A percentile compares a stretch with the other conserved stretches of the same genome.
These are phyloP conservation scores for Clavispora vitiphila DNA, from an alignment of 805 yeast species.

Conservation along the genomic window DNA sequence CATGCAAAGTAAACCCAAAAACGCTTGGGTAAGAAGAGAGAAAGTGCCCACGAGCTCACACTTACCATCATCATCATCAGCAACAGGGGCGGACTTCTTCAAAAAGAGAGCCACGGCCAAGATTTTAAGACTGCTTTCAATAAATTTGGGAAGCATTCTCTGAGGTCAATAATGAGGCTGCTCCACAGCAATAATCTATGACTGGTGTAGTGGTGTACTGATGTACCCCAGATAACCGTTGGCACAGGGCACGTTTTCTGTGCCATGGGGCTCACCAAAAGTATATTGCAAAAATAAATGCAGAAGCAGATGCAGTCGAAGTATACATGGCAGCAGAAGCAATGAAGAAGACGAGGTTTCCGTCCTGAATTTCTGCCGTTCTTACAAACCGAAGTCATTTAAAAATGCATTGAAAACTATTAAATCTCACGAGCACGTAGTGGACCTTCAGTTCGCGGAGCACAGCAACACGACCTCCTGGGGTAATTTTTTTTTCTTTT, in stretches of 20 bases:
- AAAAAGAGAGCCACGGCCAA: neutral
- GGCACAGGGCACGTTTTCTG: neutral
- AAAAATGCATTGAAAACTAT: neutral
- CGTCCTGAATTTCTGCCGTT: too few species aligned
- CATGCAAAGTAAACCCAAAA: conserved; percentile 73
- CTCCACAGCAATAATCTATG: neutral
- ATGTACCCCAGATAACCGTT: neutral
- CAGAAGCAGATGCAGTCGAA: too few species aligned
- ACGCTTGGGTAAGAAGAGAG: conserved; percentile 70
- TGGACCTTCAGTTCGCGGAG: neutral
- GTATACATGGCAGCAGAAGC: too few species aligned
- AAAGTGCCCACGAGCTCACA: conserved; percentile 72
- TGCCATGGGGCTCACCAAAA: neutral
- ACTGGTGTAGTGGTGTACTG: neutral
- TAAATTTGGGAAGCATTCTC: neutral
- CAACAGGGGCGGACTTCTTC: neutral
- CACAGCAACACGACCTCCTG: neutral
- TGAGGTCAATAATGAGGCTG: neutral
- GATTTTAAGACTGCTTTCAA: neutral
- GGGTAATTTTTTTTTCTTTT: neutral
- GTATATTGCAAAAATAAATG: too few species aligned
- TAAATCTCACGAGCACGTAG: neutral
- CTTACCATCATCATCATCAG: conserved; percentile 23
- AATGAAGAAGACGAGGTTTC: too few species aligned
- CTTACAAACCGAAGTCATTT: too few species aligned